Conservation (phyloP, 768 basidiomycete genomes). For the Pleurotus ostreatus region DNA sequence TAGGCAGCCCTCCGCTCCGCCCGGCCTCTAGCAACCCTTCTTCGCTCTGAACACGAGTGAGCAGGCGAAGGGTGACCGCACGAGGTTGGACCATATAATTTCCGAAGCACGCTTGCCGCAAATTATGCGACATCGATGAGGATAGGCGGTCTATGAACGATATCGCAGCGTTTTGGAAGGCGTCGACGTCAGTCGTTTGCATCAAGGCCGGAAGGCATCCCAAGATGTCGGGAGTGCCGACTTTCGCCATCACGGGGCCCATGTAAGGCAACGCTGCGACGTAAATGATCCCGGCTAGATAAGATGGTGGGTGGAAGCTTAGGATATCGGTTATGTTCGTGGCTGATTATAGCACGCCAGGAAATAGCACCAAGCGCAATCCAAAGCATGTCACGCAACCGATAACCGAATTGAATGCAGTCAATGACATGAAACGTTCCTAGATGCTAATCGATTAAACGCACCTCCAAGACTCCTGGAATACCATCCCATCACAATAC, state of each 20-base stretch:
- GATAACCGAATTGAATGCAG: neutral
- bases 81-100: conserved; percentile 22
- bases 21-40: conserved; percentile 20
- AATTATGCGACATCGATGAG: neutral
- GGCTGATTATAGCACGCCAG: conserved; percentile 9
- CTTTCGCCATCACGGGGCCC: conserved; percentile 16
- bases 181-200: conserved; percentile 18
- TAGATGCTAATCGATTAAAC: conserved; percentile 7
- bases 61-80: conserved; percentile 15
- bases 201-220: conserved; percentile 13
- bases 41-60: conserved; percentile 21
- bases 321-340: conserved; percentile 24
- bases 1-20: conserved; percentile 16
- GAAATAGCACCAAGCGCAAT: no score
- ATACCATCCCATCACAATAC: neutral
- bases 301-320: conserved; percentile 19
- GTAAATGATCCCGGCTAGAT: conserved; percentile 23
- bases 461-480: conserved; percentile 23
- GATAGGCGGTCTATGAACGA: conserved; percentile 16
- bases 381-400: neutral
- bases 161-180: conserved; percentile 18
- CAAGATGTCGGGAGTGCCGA: conserved; percentile 16
- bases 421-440: neutral
- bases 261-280: conserved; percentile 23
- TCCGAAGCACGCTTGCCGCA: conserved; percentile 17